Conservation (phyloP, 2,329 filamentous ascomycete species). For the Trichophyton simii region DNA sequence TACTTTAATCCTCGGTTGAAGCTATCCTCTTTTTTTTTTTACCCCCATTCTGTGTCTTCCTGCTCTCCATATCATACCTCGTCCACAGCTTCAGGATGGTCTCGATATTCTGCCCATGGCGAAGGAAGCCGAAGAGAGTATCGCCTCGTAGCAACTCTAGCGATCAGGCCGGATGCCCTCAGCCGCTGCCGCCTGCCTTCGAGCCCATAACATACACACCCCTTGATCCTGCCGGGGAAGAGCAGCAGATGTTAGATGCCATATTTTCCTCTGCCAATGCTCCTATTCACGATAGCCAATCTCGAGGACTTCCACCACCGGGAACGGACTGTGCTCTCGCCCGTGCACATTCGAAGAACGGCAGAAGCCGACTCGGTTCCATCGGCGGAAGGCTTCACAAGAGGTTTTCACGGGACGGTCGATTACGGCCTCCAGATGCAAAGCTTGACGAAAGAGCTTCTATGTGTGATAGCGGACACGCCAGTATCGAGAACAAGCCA, state of each 20-base stretch:
- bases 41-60: background rate
- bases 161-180: background rate
- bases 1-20: background rate
- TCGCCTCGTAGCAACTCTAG: background rate
- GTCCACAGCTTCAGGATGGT: background rate
- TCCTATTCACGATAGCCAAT: background rate
- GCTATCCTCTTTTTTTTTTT: too few relatives aligned
- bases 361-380: constrained; percentile 5
- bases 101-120: constrained; percentile 1
- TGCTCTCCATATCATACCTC: background rate
- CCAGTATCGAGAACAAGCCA: constrained; percentile 6
- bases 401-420: constrained; percentile 24
- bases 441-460: constrained; percentile 5
- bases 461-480: constrained; percentile 2
- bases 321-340: background rate
- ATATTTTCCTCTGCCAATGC: background rate
- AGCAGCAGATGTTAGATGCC: constrained; percentile 2
- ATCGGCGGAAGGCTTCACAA: constrained; percentile 22
- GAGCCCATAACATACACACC: background rate
- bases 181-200: background rate
- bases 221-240: background rate
- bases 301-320: background rate
- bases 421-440: constrained; percentile 11
- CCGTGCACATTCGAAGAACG: background rate
- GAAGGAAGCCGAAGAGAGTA: background rate